Conservation (phyloP, 139 green algal genomes). For the Chlorella sp. region DNA sequence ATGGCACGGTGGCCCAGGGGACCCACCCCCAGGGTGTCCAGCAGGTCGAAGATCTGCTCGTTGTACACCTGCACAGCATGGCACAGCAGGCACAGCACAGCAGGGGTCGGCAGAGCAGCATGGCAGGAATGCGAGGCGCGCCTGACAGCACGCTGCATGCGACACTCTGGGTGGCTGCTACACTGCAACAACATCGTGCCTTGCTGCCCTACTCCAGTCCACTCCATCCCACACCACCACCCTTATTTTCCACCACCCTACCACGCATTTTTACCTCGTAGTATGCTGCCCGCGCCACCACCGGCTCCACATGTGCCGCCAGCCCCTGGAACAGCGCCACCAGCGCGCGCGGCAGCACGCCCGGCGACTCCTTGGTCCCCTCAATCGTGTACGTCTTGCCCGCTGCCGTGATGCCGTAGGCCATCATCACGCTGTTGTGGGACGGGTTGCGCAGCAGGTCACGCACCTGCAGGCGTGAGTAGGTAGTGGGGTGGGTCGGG, state of each 20-base stretch:
- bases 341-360: slow-evolving; percentile 71
- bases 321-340: slow-evolving; percentile 68
- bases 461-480: slow-evolving; percentile 28
- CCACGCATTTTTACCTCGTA: slow-evolving; percentile 44
- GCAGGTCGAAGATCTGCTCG: slow-evolving; percentile 81
- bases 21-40: slow-evolving; percentile 43
- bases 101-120: not conserved
- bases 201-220: not conserved
- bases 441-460: slow-evolving; percentile 56
- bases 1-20: slow-evolving; percentile 24
- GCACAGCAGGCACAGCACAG: not conserved
- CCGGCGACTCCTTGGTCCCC: slow-evolving; percentile 63
- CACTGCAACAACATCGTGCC: not conserved
- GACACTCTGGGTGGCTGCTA: not conserved
- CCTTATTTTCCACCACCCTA: not conserved
- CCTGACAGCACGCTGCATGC: not conserved
- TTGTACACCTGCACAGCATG: slow-evolving; percentile 75
- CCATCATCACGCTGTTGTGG: slow-evolving; percentile 72
- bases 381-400: slow-evolving; percentile 88
- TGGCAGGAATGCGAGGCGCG: no score
- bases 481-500: not conserved
- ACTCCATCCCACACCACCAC: not conserved
- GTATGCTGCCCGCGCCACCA: slow-evolving; percentile 51
- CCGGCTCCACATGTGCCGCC: slow-evolving; percentile 16
- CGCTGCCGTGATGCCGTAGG: slow-evolving; percentile 82